phyloP scores from a whole-genome alignment of 2,329 filamentous ascomycete genomes.

The Magnaporthiopsis rhizophila region DNA sequence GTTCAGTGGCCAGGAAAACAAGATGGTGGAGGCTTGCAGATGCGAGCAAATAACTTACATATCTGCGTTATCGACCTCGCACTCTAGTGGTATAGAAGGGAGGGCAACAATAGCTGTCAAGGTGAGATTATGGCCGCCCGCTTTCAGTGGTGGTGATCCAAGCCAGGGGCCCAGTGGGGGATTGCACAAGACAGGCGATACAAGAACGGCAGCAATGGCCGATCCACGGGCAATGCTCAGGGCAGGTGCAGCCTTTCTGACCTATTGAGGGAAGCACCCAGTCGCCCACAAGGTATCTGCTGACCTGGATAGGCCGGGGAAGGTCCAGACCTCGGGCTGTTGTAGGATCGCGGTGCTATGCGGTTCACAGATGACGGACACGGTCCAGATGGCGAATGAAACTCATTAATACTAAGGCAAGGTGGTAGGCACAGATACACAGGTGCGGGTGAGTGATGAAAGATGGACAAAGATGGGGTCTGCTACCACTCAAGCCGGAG shows the following conservation, averaged over 20 bases:
- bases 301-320: not conserved
- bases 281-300: not conserved
- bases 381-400: not conserved
- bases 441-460: not conserved
- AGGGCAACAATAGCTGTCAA: not conserved
- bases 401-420: not conserved
- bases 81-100: not conserved
- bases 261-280: not conserved
- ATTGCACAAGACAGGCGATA: not conserved
- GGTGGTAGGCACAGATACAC: not conserved
- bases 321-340: not conserved
- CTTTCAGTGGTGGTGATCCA: not conserved
- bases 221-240: not conserved
- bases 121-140: not conserved
- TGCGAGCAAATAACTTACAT: not conserved
- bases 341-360: not conserved
- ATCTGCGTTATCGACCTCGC: not conserved
- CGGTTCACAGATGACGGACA: not conserved
- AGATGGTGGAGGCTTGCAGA: not conserved
- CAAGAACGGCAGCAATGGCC: not conserved
- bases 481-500: too few species aligned
- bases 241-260: not conserved
- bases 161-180: not conserved
- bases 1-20: not conserved
- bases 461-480: not conserved